phyloP scores from a whole-genome alignment of 2,329 filamentous ascomycete species.

The Pseudohalonectria lignicola region DNA sequence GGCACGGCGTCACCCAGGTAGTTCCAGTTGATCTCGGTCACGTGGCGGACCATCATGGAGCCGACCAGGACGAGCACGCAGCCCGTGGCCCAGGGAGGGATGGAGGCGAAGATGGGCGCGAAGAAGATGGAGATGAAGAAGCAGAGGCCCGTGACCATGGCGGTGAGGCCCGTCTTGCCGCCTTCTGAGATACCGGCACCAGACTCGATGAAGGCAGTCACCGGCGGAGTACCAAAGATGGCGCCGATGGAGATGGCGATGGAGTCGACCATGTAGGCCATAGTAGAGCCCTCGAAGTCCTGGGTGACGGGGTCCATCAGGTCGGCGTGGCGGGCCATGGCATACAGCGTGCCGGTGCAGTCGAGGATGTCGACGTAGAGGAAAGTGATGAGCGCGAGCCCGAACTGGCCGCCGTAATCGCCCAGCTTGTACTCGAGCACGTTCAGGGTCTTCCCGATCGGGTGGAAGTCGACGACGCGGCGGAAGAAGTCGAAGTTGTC shows the following conservation, averaged over 20 bases:
- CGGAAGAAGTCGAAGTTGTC: constrained; percentile 77
- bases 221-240: constrained; percentile 66
- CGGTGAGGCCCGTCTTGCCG: constrained; percentile 74
- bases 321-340: constrained; percentile 77
- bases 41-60: constrained; percentile 73
- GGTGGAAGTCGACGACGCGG: constrained; percentile 74
- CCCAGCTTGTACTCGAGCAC: constrained; percentile 66
- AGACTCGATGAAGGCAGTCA: constrained; percentile 83
- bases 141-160: constrained; percentile 66
- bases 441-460: constrained; percentile 56
- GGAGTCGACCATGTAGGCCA: constrained; percentile 78
- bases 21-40: constrained; percentile 78
- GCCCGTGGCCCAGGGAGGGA: constrained; percentile 81
- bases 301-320: constrained; percentile 72
- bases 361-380: constrained; percentile 86
- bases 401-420: constrained; percentile 63
- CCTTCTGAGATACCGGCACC: constrained; percentile 84
- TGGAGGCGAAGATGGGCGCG: constrained; percentile 80
- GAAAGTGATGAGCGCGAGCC: constrained; percentile 77
- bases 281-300: constrained; percentile 76
- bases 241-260: constrained; percentile 68
- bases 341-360: constrained; percentile 76
- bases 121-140: constrained; percentile 87
- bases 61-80: constrained; percentile 82
- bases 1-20: constrained; percentile 78